Percentiles rank a stretch among this genome's conserved stretches.
phyloP scores from a whole-genome alignment of 2,329 filamentous ascomycete genomes.

The Phialophora tarda region DNA sequence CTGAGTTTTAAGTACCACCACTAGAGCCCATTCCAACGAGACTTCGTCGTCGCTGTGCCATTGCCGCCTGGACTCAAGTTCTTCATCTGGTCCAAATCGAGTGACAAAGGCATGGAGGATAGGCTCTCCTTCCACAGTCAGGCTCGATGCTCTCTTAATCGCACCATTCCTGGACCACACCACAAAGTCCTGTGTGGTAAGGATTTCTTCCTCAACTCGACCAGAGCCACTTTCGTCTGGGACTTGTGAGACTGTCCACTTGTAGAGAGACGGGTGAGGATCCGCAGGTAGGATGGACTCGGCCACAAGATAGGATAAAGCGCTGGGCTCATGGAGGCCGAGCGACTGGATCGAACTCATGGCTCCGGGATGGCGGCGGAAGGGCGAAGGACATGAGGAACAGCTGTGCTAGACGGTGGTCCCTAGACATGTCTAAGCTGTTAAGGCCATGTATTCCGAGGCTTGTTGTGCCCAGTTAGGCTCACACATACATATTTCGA shows the following conservation, averaged over 20 bases:
- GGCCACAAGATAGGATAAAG: slow-evolving; percentile 78
- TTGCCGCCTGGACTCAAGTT: slow-evolving; percentile 26
- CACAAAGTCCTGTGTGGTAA: slow-evolving; percentile 75
- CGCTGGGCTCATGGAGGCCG: slow-evolving; percentile 86
- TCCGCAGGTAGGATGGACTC: slow-evolving; percentile 77
- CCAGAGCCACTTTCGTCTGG: slow-evolving; percentile 49
- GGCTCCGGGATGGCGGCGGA: slow-evolving; percentile 15
- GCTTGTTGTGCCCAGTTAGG: background rate
- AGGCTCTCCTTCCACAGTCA: slow-evolving; percentile 83
- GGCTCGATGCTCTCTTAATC: slow-evolving; percentile 83
- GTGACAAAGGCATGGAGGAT: slow-evolving; percentile 87
- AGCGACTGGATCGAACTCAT: slow-evolving; percentile 94
- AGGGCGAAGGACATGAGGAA: slow-evolving; percentile 29
- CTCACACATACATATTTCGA: background rate
- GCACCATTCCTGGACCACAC: slow-evolving; percentile 88
- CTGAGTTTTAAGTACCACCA: slow-evolving; percentile 90
- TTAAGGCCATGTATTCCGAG: slow-evolving; percentile 10
- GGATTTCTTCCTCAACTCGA: slow-evolving; percentile 74
- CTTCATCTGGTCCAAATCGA: slow-evolving; percentile 67
- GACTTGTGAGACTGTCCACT: slow-evolving; percentile 62
- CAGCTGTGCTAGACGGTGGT: background rate
- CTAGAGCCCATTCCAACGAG: slow-evolving; percentile 59
- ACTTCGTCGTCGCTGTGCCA: background rate
- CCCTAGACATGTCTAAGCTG: slow-evolving; percentile 22
- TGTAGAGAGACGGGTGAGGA: slow-evolving; percentile 69